Evolutionary conservation across 805 yeast genomes (phyloP).

Genomic region (Wickerhamiella galacta): DNA sequence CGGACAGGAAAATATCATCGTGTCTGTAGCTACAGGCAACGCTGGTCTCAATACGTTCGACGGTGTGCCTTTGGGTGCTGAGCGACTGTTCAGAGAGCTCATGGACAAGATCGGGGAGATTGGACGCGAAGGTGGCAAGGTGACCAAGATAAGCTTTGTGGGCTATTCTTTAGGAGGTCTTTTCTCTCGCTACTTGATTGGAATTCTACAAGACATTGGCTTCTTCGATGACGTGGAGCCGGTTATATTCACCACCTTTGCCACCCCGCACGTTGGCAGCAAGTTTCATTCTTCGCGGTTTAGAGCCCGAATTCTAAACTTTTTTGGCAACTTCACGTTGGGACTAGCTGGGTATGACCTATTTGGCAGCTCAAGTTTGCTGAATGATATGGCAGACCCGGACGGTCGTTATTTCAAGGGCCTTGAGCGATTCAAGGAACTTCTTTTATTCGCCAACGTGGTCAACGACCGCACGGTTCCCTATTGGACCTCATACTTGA

Average conservation of each 20-base stretch:
- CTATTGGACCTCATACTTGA: conserved; percentile 66
- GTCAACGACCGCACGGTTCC: conserved; percentile 76
- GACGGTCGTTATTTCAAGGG: conserved; percentile 34
- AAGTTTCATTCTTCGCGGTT: conserved; percentile 29
- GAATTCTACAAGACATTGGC: conserved; percentile 36
- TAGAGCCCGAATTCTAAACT: conserved; percentile 27
- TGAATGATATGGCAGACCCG: conserved; percentile 40
- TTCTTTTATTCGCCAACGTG: conserved; percentile 53
- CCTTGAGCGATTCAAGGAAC: conserved; percentile 36
- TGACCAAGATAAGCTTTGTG: conserved; percentile 49
- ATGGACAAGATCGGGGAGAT: conserved; percentile 22
- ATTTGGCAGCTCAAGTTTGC: conserved; percentile 33
- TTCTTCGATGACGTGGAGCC: conserved; percentile 48
- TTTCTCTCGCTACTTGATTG: conserved; percentile 59
- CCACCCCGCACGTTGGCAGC: conserved; percentile 51
- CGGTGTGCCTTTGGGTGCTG: conserved; percentile 50
- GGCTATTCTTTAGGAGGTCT: conserved; percentile 92
- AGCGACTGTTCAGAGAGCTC: conserved; percentile 53
- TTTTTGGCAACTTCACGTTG: conserved; percentile 35
- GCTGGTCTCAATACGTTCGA: conserved; percentile 67
- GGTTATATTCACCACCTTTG: conserved; percentile 45
- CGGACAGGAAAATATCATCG: conserved; percentile 25
- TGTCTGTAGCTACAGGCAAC: conserved; percentile 37
- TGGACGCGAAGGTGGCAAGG: conserved; percentile 24
- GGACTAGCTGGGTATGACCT: conserved; percentile 64